Evolutionary conservation across 805 yeast species (phyloP).

Genomic region (Kuraishia piskuri): DNA sequence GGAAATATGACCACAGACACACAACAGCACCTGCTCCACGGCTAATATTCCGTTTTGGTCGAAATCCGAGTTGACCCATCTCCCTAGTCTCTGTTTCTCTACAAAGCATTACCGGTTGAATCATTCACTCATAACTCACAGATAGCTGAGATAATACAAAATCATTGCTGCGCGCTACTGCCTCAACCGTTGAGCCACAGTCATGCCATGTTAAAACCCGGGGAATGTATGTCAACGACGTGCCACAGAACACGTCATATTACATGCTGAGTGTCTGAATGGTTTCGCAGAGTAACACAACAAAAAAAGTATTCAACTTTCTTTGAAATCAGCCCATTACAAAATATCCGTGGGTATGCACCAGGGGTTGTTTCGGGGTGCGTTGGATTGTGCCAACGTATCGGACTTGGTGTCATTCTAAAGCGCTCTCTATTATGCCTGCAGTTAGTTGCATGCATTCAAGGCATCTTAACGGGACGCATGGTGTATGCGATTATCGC

Average conservation of each 20-base stretch:
- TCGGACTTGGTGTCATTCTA: background rate
- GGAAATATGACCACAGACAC: background rate
- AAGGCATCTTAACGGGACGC: too few species aligned
- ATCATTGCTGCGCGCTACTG: background rate
- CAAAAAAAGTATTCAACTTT: too few species aligned
- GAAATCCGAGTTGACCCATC: too few species aligned
- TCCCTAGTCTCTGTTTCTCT: too few species aligned
- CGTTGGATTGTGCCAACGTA: background rate
- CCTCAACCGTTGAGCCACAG: background rate
- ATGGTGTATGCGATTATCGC: too few species aligned
- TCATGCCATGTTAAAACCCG: background rate
- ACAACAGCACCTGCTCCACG: too few species aligned
- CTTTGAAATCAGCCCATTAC: background rate
- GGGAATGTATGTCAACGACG: background rate
- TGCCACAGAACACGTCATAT: background rate
- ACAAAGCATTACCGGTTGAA: too few species aligned
- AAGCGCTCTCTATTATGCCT: background rate
- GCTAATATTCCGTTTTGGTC: too few species aligned
- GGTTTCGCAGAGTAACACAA: background rate
- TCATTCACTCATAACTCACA: background rate
- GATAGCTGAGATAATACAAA: background rate
- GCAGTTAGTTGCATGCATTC: too few species aligned
- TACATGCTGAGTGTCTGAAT: background rate
- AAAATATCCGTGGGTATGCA: background rate
- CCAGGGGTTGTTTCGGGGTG: background rate